phyloP scores from a whole-genome alignment of 2,329 filamentous ascomycete genomes.

The Pestalotiopsis sp. region DNA sequence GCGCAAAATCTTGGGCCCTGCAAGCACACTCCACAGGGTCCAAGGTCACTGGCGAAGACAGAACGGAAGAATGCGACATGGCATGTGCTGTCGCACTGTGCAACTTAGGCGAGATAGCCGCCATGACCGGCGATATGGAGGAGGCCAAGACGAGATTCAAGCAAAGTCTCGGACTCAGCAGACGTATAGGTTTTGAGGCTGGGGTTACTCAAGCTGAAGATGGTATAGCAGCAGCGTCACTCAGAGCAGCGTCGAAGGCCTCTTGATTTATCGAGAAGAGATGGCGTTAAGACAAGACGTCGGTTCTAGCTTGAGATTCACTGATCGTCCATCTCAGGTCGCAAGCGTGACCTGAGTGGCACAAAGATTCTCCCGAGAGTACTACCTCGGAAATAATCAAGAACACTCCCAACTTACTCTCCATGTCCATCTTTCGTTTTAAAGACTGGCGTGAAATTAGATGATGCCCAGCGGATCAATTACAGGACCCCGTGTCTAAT shows the following conservation, averaged over 20 bases:
- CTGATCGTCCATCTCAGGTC: too few relatives aligned
- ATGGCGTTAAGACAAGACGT: not conserved
- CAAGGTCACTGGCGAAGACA: conserved; percentile 64
- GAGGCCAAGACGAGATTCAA: conserved; percentile 70
- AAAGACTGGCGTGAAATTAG: too few relatives aligned
- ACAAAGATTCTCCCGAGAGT: too few relatives aligned
- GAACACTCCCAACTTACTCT: too few relatives aligned
- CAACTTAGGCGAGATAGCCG: conserved; percentile 82
- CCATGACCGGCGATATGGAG: conserved; percentile 66
- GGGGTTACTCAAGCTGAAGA: conserved; percentile 55
- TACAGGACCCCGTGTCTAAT: too few relatives aligned
- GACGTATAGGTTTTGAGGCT: conserved; percentile 51
- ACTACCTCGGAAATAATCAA: too few relatives aligned
- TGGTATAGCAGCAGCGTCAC: conserved; percentile 37
- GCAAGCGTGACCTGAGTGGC: too few relatives aligned
- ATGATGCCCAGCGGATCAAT: too few relatives aligned
- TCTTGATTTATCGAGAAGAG: not conserved
- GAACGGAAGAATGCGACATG: conserved; percentile 79
- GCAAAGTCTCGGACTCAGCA: conserved; percentile 66
- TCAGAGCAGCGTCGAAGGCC: not conserved
- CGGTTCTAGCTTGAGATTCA: not conserved
- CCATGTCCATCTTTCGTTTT: too few relatives aligned
- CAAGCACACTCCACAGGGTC: conserved; percentile 72
- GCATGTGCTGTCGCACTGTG: conserved; percentile 84
- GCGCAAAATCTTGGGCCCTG: conserved; percentile 76